Evolutionary conservation across 2,329 filamentous ascomycete genomes (phyloP), one percentile per base, ranked within the genome.

Genomic region (Monosporascus sp.): DNA sequence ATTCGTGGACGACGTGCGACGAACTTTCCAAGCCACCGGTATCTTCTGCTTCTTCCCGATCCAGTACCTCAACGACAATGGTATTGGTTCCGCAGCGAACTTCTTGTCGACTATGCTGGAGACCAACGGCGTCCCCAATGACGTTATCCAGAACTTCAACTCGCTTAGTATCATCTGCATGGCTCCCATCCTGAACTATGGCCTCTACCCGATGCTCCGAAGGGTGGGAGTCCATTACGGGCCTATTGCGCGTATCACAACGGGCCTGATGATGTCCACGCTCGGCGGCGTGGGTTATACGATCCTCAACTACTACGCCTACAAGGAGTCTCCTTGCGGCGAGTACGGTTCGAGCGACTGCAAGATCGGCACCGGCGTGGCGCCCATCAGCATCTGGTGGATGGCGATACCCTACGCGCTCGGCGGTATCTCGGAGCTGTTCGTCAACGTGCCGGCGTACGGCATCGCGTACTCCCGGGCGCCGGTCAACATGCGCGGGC

Each of bases 1-100:
- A 24, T 88, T 85, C 75, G 84, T 88, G 38, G 84, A 86, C 63
- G 82, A 87, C 59, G 80, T 86, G 37, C 74, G 75, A 51, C 81
- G 83, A 64, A 81, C 81, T 16, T 73, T 83, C 59, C 74, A 79
- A 58, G 80, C 80, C 11, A 81, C 78, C 53, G 82, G 84, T n/a
- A 87, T 82, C 64, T 71, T 80, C 56, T 80, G 77, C 69, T 81
- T 75, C 65, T 74, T 74, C 65, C 73, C 78, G 60, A 66, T 75
- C 62, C 62, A 76, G 60, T 72, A 69, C 60, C 60, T 74, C 49
- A 75, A 75, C 65, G 72, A 75, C 63, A 72, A 73, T 55, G 79
- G 80, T 59, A 73, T 83, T 27, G 80, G 80, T 17, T 70, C 70
- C 5, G 70, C 79, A 0, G 71, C 74, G 19, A 76, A 66, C 46